A percentile compares a stretch with the other conserved stretches of the same genome.
phyloP scores from a whole-genome alignment of 257 asterid species.

The Solanum sitiens region DNA sequence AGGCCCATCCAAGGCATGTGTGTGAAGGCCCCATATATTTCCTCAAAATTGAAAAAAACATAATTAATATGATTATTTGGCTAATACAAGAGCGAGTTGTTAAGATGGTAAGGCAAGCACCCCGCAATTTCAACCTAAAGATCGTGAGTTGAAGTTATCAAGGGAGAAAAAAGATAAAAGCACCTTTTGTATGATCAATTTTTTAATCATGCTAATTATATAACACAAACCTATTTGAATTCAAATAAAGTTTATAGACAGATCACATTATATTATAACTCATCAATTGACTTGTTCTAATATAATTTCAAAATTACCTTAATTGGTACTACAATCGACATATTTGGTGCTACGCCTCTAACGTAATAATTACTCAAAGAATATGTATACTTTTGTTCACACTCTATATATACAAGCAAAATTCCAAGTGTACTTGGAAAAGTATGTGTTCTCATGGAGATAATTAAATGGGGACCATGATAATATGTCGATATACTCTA shows the following conservation, averaged over 20 bases:
- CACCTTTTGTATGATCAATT: background rate
- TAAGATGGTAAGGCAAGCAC: no score
- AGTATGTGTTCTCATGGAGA: background rate
- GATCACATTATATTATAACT: background rate
- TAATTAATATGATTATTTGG: background rate
- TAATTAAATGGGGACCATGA: background rate
- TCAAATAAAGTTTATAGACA: background rate
- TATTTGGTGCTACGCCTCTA: background rate
- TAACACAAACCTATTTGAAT: no score
- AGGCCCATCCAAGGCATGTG: background rate
- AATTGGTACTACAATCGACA: background rate
- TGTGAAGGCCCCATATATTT: background rate
- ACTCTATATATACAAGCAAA: background rate
- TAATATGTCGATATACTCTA: background rate
- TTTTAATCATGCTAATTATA: background rate
- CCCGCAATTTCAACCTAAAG: fast-evolving
- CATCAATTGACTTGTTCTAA: background rate
- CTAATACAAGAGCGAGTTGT: background rate
- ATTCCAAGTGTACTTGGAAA: background rate
- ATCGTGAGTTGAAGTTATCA: fast-evolving
- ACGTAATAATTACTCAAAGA: no score
- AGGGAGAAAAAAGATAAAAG: no score
- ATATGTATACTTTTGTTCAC: background rate
- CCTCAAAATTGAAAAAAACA: background rate
- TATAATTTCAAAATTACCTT: background rate